These are phyloP conservation scores for Kickxella alabastrina DNA, from an alignment of 192 early-diverging fungal species.

Conservation along the genomic window DNA sequence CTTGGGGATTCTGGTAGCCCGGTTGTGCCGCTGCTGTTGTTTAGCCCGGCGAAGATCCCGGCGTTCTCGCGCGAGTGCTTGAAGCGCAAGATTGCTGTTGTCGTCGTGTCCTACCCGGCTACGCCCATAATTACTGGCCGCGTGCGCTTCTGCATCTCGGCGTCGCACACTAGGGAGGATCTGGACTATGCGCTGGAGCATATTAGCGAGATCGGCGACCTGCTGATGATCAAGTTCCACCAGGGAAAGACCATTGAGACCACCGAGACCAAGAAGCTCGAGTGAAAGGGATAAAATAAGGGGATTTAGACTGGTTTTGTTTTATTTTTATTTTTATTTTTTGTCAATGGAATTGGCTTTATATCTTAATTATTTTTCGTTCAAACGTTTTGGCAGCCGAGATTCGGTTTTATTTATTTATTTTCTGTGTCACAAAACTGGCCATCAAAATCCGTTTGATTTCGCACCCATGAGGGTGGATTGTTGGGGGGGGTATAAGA, in stretches of 20 bases:
- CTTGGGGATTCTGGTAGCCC: conserved; percentile 85
- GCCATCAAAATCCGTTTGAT: no score
- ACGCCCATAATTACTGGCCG: conserved; percentile 95
- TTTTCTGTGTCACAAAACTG: no score
- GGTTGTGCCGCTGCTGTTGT: conserved; percentile 86
- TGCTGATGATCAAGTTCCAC: conserved; percentile 64
- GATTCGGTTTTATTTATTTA: no score
- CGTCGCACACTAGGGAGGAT: conserved; percentile 92
- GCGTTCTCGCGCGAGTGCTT: conserved; percentile 93
- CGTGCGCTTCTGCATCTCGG: conserved; percentile 91
- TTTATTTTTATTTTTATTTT: conserved; percentile 3
- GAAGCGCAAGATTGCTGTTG: conserved; percentile 85
- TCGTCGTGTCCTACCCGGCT: conserved; percentile 96
- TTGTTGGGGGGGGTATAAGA: no score
- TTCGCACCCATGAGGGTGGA: no score
- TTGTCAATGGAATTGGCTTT: no score
- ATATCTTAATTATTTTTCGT: no score
- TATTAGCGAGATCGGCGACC: conserved; percentile 70
- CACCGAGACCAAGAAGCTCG: no score
- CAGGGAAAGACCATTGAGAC: conserved; percentile 7
- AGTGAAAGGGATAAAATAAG: neutral
- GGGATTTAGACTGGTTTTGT: neutral
- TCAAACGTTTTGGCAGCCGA: no score
- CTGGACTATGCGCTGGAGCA: conserved; percentile 70
- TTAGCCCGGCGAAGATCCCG: conserved; percentile 93